Percentiles rank a stretch among this genome's conserved stretches.
Conservation (phyloP, 73 alveolate species). For the Paramecium pentaurelia region DNA sequence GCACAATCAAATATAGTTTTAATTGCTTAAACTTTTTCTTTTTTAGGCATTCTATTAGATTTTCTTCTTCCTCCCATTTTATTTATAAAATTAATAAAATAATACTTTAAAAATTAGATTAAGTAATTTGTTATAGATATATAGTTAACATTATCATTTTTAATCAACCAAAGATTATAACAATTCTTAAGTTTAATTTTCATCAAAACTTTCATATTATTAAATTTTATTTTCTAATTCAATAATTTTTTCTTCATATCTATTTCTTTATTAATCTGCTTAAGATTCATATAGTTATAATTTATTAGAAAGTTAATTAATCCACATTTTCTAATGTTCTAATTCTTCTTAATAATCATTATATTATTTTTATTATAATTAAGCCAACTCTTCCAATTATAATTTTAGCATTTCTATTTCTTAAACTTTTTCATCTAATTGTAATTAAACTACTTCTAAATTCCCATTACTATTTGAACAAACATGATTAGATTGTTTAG, state of each 20-base stretch:
- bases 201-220: neutral
- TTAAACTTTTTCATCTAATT: neutral
- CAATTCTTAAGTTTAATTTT: neutral
- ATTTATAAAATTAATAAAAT: neutral
- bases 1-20: conserved; percentile 39
- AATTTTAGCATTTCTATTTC: neutral
- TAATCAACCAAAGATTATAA: neutral
- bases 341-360: neutral
- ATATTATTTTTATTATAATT: neutral
- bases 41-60: conserved; percentile 1
- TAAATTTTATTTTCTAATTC: neutral
- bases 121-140: neutral
- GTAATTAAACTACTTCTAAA: neutral
- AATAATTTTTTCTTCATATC: neutral
- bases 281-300: neutral
- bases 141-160: neutral
- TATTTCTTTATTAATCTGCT: neutral
- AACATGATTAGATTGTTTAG: neutral
- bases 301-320: neutral
- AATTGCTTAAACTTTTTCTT: neutral
- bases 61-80: conserved; percentile 55
- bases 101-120: neutral
- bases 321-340: neutral
- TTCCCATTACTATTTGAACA: neutral
- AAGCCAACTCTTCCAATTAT: neutral